Evolutionary conservation across 257 asterid genomes (phyloP).

Genomic region (Solanum chiquidenum): DNA sequence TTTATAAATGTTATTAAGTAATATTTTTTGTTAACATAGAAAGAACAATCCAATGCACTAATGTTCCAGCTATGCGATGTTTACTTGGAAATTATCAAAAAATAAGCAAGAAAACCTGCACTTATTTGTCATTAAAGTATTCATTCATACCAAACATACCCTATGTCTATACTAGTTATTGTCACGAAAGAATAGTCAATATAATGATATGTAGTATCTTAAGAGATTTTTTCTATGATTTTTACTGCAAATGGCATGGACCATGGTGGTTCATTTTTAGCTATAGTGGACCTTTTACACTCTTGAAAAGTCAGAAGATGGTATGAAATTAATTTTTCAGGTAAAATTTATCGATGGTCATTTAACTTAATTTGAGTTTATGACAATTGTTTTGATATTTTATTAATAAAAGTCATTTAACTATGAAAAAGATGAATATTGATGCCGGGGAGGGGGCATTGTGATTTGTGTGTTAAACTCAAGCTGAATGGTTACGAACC

Average conservation of each 20-base stretch:
- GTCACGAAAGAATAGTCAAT: not conserved
- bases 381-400: too few relatives aligned
- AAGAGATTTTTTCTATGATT: not conserved
- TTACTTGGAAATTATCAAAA: not conserved
- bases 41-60: not conserved
- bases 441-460: too few relatives aligned
- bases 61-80: too few relatives aligned
- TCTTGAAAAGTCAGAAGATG: not conserved
- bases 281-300: not conserved
- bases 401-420: too few relatives aligned
- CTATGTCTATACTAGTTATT: not conserved
- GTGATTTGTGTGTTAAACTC: not conserved
- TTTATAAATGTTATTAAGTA: not conserved
- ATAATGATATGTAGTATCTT: not conserved
- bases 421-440: too few relatives aligned
- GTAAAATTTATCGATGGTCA: not conserved
- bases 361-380: not conserved
- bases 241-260: constrained; percentile 7
- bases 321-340: not conserved
- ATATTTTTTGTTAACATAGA: not conserved
- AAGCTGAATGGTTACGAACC: not conserved
- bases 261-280: not conserved
- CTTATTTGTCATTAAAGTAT: not conserved
- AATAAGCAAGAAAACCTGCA: not conserved
- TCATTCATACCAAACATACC: not conserved